Evolutionary conservation across 163 green algal species (phyloP).

Genomic region (Chlorella variabilis): DNA sequence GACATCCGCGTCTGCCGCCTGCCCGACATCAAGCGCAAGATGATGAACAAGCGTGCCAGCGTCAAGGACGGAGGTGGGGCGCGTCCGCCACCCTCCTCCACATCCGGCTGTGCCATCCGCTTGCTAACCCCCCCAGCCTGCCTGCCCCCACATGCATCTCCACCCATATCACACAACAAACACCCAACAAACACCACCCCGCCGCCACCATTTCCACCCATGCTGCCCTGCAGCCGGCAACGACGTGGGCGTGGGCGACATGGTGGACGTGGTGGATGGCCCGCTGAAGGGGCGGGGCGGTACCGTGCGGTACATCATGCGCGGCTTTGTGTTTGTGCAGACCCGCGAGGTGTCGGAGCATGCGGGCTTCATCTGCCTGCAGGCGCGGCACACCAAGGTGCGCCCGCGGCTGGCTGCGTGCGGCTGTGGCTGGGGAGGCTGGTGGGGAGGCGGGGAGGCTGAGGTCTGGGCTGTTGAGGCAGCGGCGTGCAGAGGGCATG

Average conservation of each 20-base stretch:
- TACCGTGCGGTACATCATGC: conserved; percentile 89
- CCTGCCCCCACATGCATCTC: too few relatives aligned
- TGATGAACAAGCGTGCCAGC: conserved; percentile 50
- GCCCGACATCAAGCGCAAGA: conserved; percentile 88
- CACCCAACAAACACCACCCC: background rate
- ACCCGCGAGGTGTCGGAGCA: conserved; percentile 63
- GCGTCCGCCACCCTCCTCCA: too few relatives aligned
- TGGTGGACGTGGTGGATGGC: conserved; percentile 64
- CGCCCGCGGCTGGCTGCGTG: conserved; percentile 14
- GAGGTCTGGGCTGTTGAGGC: background rate
- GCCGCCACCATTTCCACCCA: background rate
- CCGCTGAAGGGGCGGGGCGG: conserved; percentile 60
- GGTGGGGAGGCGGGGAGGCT: too few relatives aligned
- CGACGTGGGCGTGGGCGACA: conserved; percentile 23
- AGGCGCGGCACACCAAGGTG: conserved; percentile 62
- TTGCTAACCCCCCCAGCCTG: too few relatives aligned
- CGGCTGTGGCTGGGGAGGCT: background rate
- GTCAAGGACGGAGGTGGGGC: conserved; percentile 53
- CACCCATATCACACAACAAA: too few relatives aligned
- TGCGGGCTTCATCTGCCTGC: conserved; percentile 77
- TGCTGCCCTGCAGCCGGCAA: conserved; percentile 6
- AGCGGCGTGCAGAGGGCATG: background rate
- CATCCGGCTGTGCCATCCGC: too few relatives aligned
- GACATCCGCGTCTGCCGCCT: conserved; percentile 80
- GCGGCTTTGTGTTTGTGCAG: conserved; percentile 86